These are phyloP conservation scores for Cladosporium phlei DNA, from an alignment of 2,329 filamentous ascomycete genomes.

Conservation along the genomic window DNA sequence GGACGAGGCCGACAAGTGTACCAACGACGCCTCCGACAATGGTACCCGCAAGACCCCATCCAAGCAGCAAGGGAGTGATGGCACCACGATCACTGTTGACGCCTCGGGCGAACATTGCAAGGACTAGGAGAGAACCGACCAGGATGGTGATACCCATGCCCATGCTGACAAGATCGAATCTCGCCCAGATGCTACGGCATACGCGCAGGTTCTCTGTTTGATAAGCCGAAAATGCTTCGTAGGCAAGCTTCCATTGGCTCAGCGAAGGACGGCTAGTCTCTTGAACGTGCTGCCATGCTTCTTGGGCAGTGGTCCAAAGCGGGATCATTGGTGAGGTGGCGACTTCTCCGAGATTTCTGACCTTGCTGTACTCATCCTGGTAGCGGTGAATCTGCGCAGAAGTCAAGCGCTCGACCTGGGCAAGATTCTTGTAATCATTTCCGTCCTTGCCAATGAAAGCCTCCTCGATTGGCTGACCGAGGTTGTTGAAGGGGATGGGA, in stretches of 20 bases:
- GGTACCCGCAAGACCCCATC: constrained; percentile 47
- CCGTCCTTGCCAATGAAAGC: constrained; percentile 72
- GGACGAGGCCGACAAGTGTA: constrained; percentile 26
- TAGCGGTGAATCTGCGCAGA: constrained; percentile 86
- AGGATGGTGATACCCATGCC: constrained; percentile 69
- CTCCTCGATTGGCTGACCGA: constrained; percentile 89
- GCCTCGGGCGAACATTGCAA: constrained; percentile 68
- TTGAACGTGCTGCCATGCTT: constrained; percentile 45
- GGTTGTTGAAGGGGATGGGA: constrained; percentile 92
- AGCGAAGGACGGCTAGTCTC: constrained; percentile 35
- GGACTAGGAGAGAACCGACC: constrained; percentile 59
- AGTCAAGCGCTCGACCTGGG: constrained; percentile 68
- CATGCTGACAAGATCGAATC: constrained; percentile 87
- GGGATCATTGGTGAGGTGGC: constrained; percentile 48
- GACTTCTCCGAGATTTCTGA: constrained; percentile 62
- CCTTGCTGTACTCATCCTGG: constrained; percentile 73
- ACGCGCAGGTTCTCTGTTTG: constrained; percentile 72
- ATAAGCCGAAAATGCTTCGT: constrained; percentile 63
- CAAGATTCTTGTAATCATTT: constrained; percentile 70
- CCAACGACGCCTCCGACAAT: constrained; percentile 34
- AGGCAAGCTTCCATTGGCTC: constrained; percentile 38
- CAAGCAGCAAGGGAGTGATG: constrained; percentile 50
- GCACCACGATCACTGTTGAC: constrained; percentile 50
- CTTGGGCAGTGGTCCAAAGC: constrained; percentile 58
- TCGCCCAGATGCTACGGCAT: constrained; percentile 83